Evolutionary conservation across 441 rosid genomes (phyloP), one percentile per base, ranked within the genome.

Genomic region (Populus tomentosa): DNA sequence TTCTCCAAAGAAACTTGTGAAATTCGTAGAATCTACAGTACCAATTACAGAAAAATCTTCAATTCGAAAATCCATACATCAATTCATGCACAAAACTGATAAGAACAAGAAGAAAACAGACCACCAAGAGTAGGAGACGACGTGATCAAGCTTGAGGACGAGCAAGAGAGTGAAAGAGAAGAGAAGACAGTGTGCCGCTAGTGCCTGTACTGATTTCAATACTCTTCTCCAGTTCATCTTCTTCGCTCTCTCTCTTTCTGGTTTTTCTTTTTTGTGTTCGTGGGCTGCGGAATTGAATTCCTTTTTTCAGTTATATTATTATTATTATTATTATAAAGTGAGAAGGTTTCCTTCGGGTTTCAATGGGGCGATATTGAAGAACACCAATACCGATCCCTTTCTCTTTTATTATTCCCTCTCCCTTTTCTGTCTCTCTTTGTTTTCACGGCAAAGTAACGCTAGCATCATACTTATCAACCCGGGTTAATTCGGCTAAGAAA

Each of bases 221-320:
- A 91, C 93, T 88, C 98, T 90, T 72, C 93, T 81, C 94, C 97
- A 88, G 82, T 86, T 89, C 93, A 90, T 95, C 87, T 69, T 91
- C 82, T 62, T 72, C 59, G 59, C 59, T 14, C 20, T 13, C 59
- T 50, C 59, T 14, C 4, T 50, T 50, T 3, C 59, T 50, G 59
- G 6, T 3, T 50, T 50, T 46, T 50, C 20, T 65, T 53, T 13
- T 72, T 50, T 30, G n/a, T 7, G 30, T 63, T 23, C 3, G 59
- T 50, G 5, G 59, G 20, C 36, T 30, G 71, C 16, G 67, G 72
- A 63, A 67, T 50, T 50, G 59, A 50, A 50, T 50, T 50, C 20
- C 20, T 50, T 4, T 50, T 30, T 50, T 50, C 4, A 50, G 59
- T 42, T 42, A 10, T 28, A 28, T 28, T 28, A 28, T 28, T 28